Base-by-base conservation (phyloP, 2,329 filamentous ascomycete genomes). In the Colletotrichum gloeosporioides region DNA sequence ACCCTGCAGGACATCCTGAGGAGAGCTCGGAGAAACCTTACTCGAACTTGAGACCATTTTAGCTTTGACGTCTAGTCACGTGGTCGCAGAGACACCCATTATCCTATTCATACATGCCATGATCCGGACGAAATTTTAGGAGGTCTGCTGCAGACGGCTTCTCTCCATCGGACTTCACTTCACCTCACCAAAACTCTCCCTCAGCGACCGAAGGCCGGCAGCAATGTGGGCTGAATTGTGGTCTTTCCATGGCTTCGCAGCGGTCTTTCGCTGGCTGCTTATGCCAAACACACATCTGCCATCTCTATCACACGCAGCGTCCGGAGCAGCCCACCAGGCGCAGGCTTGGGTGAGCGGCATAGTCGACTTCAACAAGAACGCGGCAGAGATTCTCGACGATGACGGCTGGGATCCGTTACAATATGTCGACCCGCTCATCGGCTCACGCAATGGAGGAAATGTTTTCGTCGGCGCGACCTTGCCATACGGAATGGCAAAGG, bases 401-500 rank as follows among this genome's bases (percentile, higher is more conserved):
- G 74, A 69, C 12, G 70, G 89, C n/a, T 79, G 79, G 22, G 80
- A 83, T 64, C 80, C 79, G 9, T 67, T 83, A n/a, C 67, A 76
- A 25, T 82, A 80, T 9, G 83, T 86, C 57, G 82, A 86, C 72
- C 84, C 83, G 10, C 82, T 89, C 55, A 84, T 89, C 57, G 88
- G 87, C 7, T 81, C 86, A 9, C 84, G 78, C 76, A 84, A 85
- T 27, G 85, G 85, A 25, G 85, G 86, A 57, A 87, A 88, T 78
- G 85, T 88, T 32, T 88, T 88, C 71, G 79, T 85, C 3, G 87
- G 87, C 31, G 87, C 86, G 10, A 86, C 84, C 1, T 72, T 88
- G 61, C 87, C 87, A 0, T 88, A 86, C 59, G 86, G 87, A 71
- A 89, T 92, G 86, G 90, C 89, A 68, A 91, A 91, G 82, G 89